phyloP scores from a whole-genome alignment of 495 filamentous ascomycete species.

The Neohortaea acidophila region DNA sequence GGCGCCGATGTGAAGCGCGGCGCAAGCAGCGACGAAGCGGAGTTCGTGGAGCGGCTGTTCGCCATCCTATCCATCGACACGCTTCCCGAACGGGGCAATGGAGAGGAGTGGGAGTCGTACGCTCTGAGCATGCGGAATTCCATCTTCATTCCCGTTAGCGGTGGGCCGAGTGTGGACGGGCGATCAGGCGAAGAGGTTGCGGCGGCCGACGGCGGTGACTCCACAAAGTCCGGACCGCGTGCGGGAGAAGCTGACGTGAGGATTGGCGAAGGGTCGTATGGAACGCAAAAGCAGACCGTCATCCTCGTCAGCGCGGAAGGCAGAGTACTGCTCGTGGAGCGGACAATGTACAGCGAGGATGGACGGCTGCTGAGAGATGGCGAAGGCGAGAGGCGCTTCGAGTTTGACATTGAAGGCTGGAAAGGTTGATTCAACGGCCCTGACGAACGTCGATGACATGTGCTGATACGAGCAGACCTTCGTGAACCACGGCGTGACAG shows the following conservation, averaged over 20 bases:
- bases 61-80: conserved; percentile 54
- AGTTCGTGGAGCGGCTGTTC: conserved; percentile 56
- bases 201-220: conserved; percentile 24
- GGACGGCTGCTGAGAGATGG: conserved; percentile 45
- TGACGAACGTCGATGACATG: too few relatives aligned
- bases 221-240: conserved; percentile 5
- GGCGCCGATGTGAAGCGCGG: conserved; percentile 29
- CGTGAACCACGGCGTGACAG: too few relatives aligned
- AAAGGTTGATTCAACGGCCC: background rate
- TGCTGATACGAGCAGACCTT: too few relatives aligned
- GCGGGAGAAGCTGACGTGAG: conserved; percentile 14
- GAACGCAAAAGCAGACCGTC: conserved; percentile 87
- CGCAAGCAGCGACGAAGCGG: conserved; percentile 38
- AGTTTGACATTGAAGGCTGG: conserved; percentile 38
- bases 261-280: conserved; percentile 50
- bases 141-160: conserved; percentile 71
- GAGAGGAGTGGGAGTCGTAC: conserved; percentile 51
- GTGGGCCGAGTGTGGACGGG: conserved; percentile 32
- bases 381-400: conserved; percentile 46
- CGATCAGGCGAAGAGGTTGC: conserved; percentile 39
- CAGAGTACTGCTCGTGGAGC: conserved; percentile 64
- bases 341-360: conserved; percentile 60
- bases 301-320: conserved; percentile 64
- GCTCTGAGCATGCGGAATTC: conserved; percentile 55
- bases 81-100: conserved; percentile 44